phyloP scores from a whole-genome alignment of 192 early-diverging fungal species.

The Entophlyctis helioformis region DNA sequence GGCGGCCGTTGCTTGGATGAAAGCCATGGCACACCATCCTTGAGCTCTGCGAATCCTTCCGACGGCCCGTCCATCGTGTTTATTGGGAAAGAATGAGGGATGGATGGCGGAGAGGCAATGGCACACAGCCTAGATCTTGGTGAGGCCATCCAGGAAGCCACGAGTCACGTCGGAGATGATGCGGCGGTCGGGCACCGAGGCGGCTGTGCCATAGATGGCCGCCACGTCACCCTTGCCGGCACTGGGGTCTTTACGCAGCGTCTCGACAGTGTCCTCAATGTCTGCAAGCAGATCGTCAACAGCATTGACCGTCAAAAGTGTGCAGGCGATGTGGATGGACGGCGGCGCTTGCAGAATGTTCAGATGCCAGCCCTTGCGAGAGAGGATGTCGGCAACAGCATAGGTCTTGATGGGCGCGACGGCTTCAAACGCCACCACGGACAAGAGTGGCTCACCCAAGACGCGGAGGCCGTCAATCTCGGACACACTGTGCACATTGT shows the following conservation, averaged over 20 bases:
- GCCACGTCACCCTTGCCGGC: conserved; percentile 62
- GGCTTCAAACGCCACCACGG: conserved; percentile 77
- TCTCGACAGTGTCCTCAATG: conserved; percentile 59
- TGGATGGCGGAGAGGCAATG: too few relatives aligned
- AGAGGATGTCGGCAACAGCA: conserved; percentile 72
- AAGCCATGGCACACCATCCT: too few relatives aligned
- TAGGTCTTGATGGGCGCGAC: conserved; percentile 64
- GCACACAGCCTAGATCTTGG: conserved; percentile 20
- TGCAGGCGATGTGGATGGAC: conserved; percentile 83
- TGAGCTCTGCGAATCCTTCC: too few relatives aligned
- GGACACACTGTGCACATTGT: conserved; percentile 34
- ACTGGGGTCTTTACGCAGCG: conserved; percentile 54
- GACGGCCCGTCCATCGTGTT: too few relatives aligned
- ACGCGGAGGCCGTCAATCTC: conserved; percentile 45
- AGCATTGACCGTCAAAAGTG: conserved; percentile 61
- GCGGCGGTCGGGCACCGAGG: conserved; percentile 70
- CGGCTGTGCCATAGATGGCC: conserved; percentile 88
- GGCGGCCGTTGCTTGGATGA: too few relatives aligned
- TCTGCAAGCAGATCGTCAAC: conserved; percentile 62
- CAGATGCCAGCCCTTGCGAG: conserved; percentile 71
- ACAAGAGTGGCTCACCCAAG: conserved; percentile 69
- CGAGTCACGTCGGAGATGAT: conserved; percentile 77
- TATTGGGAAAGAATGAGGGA: too few relatives aligned
- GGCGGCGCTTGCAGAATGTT: conserved; percentile 81
- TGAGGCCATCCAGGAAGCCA: conserved; percentile 79